Percentiles rank a stretch among this genome's conserved stretches.
These are phyloP conservation scores for Phyllosticta citriasiana DNA, from an alignment of 2,329 filamentous ascomycete genomes.

Conservation along the genomic window DNA sequence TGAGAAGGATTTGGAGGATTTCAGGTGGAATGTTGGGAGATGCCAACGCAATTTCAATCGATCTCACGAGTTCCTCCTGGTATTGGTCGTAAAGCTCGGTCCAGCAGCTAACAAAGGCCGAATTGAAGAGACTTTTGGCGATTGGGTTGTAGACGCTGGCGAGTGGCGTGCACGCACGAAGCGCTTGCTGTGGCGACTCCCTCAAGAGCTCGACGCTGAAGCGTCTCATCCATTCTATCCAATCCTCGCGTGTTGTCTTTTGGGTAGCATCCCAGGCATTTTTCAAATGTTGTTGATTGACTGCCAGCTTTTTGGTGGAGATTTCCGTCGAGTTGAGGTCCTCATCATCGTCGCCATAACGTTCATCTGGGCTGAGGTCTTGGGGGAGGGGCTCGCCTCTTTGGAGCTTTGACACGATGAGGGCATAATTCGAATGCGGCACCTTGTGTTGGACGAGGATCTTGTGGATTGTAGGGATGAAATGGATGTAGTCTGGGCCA, in stretches of 20 bases:
- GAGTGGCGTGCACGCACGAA: slow-evolving; percentile 84
- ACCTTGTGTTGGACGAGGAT: slow-evolving; percentile 68
- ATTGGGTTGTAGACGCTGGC: slow-evolving; percentile 87
- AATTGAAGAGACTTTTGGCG: slow-evolving; percentile 92
- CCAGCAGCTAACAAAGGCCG: slow-evolving; percentile 98
- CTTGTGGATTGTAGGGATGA: slow-evolving; percentile 88
- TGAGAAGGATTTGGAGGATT: slow-evolving; percentile 84
- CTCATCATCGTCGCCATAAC: slow-evolving; percentile 67
- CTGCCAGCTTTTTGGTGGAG: slow-evolving; percentile 84
- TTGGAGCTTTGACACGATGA: slow-evolving; percentile 83
- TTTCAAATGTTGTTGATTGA: slow-evolving; percentile 96
- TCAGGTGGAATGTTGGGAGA: slow-evolving; percentile 95
- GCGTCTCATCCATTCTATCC: slow-evolving; percentile 96
- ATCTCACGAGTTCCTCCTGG: slow-evolving; percentile 90
- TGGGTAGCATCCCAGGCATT: slow-evolving; percentile 94
- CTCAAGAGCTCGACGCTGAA: slow-evolving; percentile 93
- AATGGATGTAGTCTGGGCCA: slow-evolving; percentile 89
- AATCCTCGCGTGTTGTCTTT: slow-evolving; percentile 96
- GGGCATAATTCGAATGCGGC: slow-evolving; percentile 81
- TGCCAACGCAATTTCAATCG: slow-evolving; percentile 90
- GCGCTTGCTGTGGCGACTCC: slow-evolving; percentile 90
- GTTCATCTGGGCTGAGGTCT: slow-evolving; percentile 78
- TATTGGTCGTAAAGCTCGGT: slow-evolving; percentile 95
- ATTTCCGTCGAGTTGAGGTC: slow-evolving; percentile 77
- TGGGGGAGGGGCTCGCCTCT: slow-evolving; percentile 93